A percentile compares a stretch with the other conserved stretches of the same genome.
phyloP scores from a whole-genome alignment of 23 red algal species.

The Pyropia yezoensis region DNA sequence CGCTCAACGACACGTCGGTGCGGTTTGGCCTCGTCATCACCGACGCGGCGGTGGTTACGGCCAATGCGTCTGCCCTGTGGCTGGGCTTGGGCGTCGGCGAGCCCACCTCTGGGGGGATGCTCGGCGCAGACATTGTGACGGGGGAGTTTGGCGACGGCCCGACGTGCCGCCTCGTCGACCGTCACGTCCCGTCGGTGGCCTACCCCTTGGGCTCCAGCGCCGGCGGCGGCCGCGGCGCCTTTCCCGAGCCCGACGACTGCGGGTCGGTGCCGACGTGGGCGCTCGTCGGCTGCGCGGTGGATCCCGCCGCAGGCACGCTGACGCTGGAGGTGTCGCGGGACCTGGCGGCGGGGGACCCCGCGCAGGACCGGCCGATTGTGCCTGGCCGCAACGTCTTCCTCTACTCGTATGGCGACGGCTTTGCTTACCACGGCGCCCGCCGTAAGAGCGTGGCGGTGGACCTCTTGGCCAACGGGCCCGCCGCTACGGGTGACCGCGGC shows the following conservation, averaged over 20 bases:
- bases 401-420: constrained; percentile 30
- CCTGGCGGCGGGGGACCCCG: constrained; percentile 21
- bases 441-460: constrained; percentile 8
- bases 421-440: constrained; percentile 19
- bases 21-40: no score
- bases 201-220: constrained; percentile 14
- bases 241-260: constrained; percentile 37
- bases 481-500: neutral
- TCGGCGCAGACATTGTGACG: constrained; percentile 51
- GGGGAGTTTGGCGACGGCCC: constrained; percentile 16
- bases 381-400: constrained; percentile 20
- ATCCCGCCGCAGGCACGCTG: constrained; percentile 6
- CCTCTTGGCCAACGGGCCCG: constrained; percentile 2
- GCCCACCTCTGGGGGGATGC: constrained; percentile 31
- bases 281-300: constrained; percentile 17
- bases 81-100: constrained; percentile 29
- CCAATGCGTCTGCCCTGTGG: constrained; percentile 10
- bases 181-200: constrained; percentile 38
- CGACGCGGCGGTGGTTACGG: neutral
- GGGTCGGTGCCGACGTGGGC: constrained; percentile 23
- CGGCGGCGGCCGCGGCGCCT: constrained; percentile 10
- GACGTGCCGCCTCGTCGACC: constrained; percentile 20
- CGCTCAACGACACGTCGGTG: no score
- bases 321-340: constrained; percentile 26
- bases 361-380: constrained; percentile 23